Evolutionary conservation across 2,329 filamentous ascomycete species (phyloP), one percentile per base, ranked within the genome.

Genomic region (Nothophoma quercina): DNA sequence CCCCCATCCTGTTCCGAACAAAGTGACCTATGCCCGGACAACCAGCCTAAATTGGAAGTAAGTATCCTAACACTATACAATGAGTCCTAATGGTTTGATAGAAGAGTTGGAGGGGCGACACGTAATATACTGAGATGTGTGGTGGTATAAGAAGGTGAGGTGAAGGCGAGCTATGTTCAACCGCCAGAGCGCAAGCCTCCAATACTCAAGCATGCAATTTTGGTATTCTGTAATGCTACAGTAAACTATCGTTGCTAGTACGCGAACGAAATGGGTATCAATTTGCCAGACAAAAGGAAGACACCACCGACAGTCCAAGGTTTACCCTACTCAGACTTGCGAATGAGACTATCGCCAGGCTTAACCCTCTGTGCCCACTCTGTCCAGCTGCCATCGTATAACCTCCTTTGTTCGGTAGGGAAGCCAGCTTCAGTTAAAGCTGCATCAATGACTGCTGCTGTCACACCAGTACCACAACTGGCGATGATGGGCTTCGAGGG

Each of bases 341-440:
- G 65, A 63, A 89, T 88, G 55, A 89, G 75, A 50, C 83, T 82
- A 32, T 89, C 87, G 2, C 81, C 79, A 19, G 84, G 79, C 52
- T 79, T 79, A 32, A 87, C 85, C 49, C 86, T 78, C 67, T 88
- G 86, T 29, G 86, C 87, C 85, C 86, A 89, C 86, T 81, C 96
- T 84, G 95, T 98, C 95, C 95, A 99, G 75, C 93, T 96, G 39
- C 95, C 95, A 73, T 99, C 95, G 68, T 99, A 99, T 18, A 99
- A 81, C 69, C 84, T 87, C 62, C 90, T 85, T 47, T 84, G 84
- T 55, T 87, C 83, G 4, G 84, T 79, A 2, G 89, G 90, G 69
- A 86, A 93, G 1, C 87, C 88, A 18, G 93, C 91, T 73, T 91
- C 87, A 23, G 85, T 85, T 46, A 99, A 77, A 2, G 92, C 95